Percentiles rank a stretch among this genome's conserved stretches.
These are phyloP conservation scores for Nannochloris sp. DNA, from an alignment of 139 green algal genomes.

Conservation along the genomic window DNA sequence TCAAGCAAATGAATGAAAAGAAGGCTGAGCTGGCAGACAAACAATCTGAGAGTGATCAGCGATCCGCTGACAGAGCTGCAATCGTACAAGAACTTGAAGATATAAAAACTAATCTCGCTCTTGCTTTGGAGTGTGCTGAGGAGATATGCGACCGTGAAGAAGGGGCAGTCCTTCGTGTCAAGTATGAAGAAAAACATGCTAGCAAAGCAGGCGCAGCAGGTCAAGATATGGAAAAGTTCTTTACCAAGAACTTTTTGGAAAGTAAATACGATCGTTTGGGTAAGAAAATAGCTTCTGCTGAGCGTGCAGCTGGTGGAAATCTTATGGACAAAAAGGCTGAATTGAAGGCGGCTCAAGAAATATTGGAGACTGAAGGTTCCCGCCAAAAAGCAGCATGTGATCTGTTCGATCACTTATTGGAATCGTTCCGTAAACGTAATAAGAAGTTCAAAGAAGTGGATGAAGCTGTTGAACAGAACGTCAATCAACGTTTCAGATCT, in stretches of 20 bases:
- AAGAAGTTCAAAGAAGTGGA: slow-evolving; percentile 13
- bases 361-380: background rate
- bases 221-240: slow-evolving; percentile 6
- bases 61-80: background rate
- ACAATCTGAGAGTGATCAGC: background rate
- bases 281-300: slow-evolving; percentile 24
- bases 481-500: slow-evolving; percentile 18
- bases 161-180: background rate
- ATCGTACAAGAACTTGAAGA: background rate
- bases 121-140: background rate
- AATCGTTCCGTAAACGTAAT: background rate
- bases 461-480: slow-evolving; percentile 10
- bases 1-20: background rate
- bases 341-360: background rate
- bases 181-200: background rate
- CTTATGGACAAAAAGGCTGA: slow-evolving; percentile 18
- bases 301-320: slow-evolving; percentile 26
- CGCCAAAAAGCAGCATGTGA: background rate
- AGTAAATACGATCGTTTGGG: slow-evolving; percentile 22
- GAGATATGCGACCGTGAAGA: slow-evolving; percentile 22
- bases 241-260: slow-evolving; percentile 4
- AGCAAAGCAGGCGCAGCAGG: slow-evolving; percentile 11
- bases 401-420: background rate
- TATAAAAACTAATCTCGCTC: background rate
- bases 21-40: background rate